These are phyloP conservation scores for Blastobotrys chiropterorum DNA, from an alignment of 805 yeast species.

Conservation along the genomic window DNA sequence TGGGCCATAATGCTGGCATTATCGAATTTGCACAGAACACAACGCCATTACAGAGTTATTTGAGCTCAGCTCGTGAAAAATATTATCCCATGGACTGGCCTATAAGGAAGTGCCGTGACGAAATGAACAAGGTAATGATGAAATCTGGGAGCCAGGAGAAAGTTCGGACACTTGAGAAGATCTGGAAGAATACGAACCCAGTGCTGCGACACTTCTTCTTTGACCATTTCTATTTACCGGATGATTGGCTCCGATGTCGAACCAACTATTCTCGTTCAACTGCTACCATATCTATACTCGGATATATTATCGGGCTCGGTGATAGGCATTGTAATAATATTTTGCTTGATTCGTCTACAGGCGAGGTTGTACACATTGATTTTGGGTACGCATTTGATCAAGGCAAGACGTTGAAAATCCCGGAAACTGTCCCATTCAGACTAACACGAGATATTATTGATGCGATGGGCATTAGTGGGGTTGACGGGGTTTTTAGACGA, in stretches of 20 bases:
- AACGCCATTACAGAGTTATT: conserved; percentile 58
- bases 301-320: conserved; percentile 85
- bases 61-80: conserved; percentile 55
- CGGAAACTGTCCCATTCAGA: conserved; percentile 92
- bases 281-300: conserved; percentile 81
- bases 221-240: conserved; percentile 57
- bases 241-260: conserved; percentile 66
- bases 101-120: conserved; percentile 28
- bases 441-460: conserved; percentile 86
- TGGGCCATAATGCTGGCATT: conserved; percentile 82
- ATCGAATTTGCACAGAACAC: conserved; percentile 86
- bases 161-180: conserved; percentile 35
- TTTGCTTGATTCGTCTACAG: conserved; percentile 68
- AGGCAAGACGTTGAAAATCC: conserved; percentile 75
- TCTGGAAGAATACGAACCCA: conserved; percentile 54
- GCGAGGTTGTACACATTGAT: conserved; percentile 94
- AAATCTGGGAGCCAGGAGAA: conserved; percentile 21
- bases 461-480: conserved; percentile 87
- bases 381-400: conserved; percentile 96
- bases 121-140: conserved; percentile 40
- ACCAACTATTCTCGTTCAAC: conserved; percentile 65
- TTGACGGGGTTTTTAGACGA: conserved; percentile 65
- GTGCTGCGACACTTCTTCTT: conserved; percentile 66
- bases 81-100: conserved; percentile 31
- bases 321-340: conserved; percentile 93